Percentiles rank a stretch among this genome's conserved stretches.
These are phyloP conservation scores for Aspergillus campestris DNA, from an alignment of 495 filamentous ascomycete genomes.

Conservation along the genomic window DNA sequence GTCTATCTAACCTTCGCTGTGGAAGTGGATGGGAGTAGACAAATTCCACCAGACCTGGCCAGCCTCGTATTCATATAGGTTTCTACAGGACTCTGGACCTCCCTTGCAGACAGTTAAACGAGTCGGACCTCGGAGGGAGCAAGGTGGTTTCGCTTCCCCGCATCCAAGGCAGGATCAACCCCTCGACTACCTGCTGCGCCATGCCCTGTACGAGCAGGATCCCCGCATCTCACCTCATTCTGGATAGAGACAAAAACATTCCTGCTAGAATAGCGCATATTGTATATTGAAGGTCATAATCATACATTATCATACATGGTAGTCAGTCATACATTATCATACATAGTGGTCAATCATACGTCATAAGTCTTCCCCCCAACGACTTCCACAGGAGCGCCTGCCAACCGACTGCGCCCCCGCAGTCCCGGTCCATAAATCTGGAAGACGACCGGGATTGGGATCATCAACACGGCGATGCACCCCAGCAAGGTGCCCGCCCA, in stretches of 20 bases:
- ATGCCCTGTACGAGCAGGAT: too few relatives aligned
- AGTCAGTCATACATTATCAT: background rate
- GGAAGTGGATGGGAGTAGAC: constrained; percentile 2
- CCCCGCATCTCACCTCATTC: too few relatives aligned
- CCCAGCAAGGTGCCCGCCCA: constrained; percentile 75
- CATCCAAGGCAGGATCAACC: too few relatives aligned
- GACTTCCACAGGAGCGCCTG: constrained; percentile 5
- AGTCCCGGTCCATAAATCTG: constrained; percentile 26
- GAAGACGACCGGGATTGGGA: constrained; percentile 58
- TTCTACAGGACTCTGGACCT: background rate
- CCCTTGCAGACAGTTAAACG: background rate
- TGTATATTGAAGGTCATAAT: background rate
- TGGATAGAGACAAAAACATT: too few relatives aligned
- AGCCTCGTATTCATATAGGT: background rate
- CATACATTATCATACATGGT: background rate
- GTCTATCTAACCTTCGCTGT: constrained; percentile 1
- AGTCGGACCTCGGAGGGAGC: too few relatives aligned
- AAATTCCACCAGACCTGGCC: constrained; percentile 4
- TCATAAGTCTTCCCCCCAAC: constrained; percentile 1
- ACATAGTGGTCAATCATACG: background rate
- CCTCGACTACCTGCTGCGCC: too few relatives aligned
- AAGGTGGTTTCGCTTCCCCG: too few relatives aligned
- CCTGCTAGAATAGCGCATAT: too few relatives aligned
- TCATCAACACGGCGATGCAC: constrained; percentile 57
- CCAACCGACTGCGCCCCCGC: constrained; percentile 26